phyloP scores from a whole-genome alignment of 352 stramenopile genomes.

The Phytophthora kernoviae region DNA sequence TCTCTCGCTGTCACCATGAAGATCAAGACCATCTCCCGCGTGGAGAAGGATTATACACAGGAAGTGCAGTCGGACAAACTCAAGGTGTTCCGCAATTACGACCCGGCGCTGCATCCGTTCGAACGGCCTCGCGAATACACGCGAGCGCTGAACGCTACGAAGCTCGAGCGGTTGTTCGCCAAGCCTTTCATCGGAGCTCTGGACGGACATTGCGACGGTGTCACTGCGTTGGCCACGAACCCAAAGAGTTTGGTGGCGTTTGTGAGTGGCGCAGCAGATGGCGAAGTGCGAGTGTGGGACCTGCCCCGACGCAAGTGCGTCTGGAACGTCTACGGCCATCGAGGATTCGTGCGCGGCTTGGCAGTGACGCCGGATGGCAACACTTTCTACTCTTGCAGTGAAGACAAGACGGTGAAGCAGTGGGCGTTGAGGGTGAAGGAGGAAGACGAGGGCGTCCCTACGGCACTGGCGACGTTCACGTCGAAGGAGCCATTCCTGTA shows the following conservation, averaged over 20 bases:
- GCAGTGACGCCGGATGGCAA: slow-evolving; percentile 76
- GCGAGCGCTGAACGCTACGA: slow-evolving; percentile 96
- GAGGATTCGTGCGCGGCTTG: slow-evolving; percentile 93
- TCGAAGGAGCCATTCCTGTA: slow-evolving; percentile 89
- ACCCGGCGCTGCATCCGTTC: slow-evolving; percentile 95
- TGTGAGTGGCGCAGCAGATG: slow-evolving; percentile 90
- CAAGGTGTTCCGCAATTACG: slow-evolving; percentile 97
- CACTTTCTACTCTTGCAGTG: slow-evolving; percentile 94
- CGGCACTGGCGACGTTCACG: slow-evolving; percentile 72
- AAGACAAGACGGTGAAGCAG: slow-evolving; percentile 96
- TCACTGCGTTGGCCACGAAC: slow-evolving; percentile 93
- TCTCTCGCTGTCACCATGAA: slow-evolving; percentile 89
- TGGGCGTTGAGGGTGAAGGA: slow-evolving; percentile 83
- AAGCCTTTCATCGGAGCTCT: slow-evolving; percentile 98
- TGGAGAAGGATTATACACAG: slow-evolving; percentile 94
- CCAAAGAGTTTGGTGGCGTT: slow-evolving; percentile 90
- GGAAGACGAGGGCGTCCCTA: slow-evolving; percentile 72
- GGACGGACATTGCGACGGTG: slow-evolving; percentile 96
- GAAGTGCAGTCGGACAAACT: slow-evolving; percentile 93
- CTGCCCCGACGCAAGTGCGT: slow-evolving; percentile 94
- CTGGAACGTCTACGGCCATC: slow-evolving; percentile 93
- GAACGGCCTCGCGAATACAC: slow-evolving; percentile 95
- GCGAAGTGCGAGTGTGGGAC: slow-evolving; percentile 98
- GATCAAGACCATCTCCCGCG: slow-evolving; percentile 98
- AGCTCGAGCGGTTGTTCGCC: slow-evolving; percentile 99